Evolutionary conservation across 169 alveolate species (phyloP).

Genomic region (Cryptosporidium canis): DNA sequence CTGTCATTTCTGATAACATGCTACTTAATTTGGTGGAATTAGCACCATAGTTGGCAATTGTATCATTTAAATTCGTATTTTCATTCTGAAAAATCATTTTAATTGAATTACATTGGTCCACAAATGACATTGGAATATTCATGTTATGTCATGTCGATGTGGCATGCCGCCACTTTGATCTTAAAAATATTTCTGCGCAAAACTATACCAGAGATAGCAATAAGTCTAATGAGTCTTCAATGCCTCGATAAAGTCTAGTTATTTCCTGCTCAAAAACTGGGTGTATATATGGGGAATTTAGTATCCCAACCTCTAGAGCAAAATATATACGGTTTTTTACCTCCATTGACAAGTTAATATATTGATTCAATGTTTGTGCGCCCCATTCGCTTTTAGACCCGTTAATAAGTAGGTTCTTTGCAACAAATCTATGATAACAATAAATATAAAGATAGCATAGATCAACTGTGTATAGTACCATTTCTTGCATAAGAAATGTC

Average conservation of each 20-base stretch:
- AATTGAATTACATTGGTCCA: conserved; percentile 3
- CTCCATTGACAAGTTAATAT: neutral
- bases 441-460: conserved; percentile 17
- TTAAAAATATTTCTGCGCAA: neutral
- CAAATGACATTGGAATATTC: conserved; percentile 29
- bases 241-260: conserved; percentile 2
- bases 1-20: conserved; percentile 23
- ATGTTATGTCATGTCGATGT: conserved; percentile 58
- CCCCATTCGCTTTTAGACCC: neutral
- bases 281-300: conserved; percentile 39
- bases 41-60: neutral
- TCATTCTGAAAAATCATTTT: conserved; percentile 30
- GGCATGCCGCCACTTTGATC: conserved; percentile 22
- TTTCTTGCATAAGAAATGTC: conserved; percentile 53
- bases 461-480: conserved; percentile 35
- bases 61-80: neutral
- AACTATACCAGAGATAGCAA: neutral
- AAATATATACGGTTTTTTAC: conserved; percentile 31
- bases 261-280: conserved; percentile 43
- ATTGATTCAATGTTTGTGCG: conserved; percentile 15
- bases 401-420: conserved; percentile 2
- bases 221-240: conserved; percentile 42
- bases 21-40: neutral
- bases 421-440: conserved; percentile 34
- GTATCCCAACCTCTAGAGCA: conserved; percentile 31